These are phyloP conservation scores for Phaeotremella skinneri DNA, from an alignment of 768 basidiomycete species.

Conservation along the genomic window DNA sequence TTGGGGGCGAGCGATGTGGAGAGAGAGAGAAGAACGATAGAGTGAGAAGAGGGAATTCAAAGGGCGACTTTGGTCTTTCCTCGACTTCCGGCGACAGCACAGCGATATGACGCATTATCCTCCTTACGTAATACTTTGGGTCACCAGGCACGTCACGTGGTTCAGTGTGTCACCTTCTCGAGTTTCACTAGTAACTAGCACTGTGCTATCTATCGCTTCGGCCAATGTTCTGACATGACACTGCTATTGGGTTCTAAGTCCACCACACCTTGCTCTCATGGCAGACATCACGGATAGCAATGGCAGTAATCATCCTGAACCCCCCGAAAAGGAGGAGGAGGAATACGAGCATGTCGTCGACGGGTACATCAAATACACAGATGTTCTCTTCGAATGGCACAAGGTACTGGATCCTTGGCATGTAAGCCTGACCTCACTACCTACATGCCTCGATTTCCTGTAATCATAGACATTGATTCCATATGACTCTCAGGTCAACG, in stretches of 20 bases:
- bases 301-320: background rate
- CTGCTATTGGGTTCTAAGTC: too few relatives aligned
- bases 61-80: too few relatives aligned
- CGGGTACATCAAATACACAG: slow-evolving; percentile 32
- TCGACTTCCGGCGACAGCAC: too few relatives aligned
- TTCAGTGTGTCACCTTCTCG: too few relatives aligned
- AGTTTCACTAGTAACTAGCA: too few relatives aligned
- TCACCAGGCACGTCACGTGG: background rate
- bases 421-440: slow-evolving; percentile 20
- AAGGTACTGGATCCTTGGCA: slow-evolving; percentile 31
- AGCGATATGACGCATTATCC: too few relatives aligned
- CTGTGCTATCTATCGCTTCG: too few relatives aligned
- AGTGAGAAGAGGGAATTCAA: background rate
- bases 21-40: background rate
- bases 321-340: background rate
- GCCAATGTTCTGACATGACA: too few relatives aligned
- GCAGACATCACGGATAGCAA: background rate
- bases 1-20: background rate
- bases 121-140: too few relatives aligned
- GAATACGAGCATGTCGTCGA: slow-evolving; percentile 29
- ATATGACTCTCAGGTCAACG: slow-evolving; percentile 27
- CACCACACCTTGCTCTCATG: too few relatives aligned
- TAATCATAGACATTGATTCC: background rate
- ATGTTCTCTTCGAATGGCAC: slow-evolving; percentile 38
- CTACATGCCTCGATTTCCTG: background rate